phyloP scores from a whole-genome alignment of 345 rosid species.

The Clarkia xantiana region DNA sequence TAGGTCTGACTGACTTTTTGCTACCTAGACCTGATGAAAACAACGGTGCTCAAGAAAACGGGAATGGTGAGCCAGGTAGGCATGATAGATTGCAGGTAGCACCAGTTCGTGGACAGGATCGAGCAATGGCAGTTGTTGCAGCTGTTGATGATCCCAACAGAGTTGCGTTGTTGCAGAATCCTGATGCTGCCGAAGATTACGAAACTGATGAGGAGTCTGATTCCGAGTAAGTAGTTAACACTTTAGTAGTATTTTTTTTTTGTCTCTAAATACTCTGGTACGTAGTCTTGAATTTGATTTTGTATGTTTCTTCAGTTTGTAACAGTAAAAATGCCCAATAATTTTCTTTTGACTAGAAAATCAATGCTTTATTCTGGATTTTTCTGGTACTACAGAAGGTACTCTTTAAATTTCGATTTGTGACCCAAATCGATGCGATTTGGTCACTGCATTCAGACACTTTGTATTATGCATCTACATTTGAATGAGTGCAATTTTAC shows the following conservation, averaged over 20 bases:
- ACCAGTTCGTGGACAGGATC: conserved; percentile 49
- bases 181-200: conserved; percentile 42
- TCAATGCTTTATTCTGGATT: too few species aligned
- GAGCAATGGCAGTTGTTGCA: conserved; percentile 37
- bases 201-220: conserved; percentile 74
- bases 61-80: conserved; percentile 57
- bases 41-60: conserved; percentile 58
- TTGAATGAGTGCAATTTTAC: too few species aligned
- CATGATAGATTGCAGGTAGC: conserved; percentile 50
- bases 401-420: too few species aligned
- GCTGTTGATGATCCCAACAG: conserved; percentile 37
- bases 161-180: conserved; percentile 21
- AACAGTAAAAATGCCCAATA: too few species aligned
- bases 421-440: too few species aligned
- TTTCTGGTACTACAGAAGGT: too few species aligned
- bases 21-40: conserved; percentile 68
- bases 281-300: background rate
- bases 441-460: too few species aligned
- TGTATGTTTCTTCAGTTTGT: background rate
- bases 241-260: conserved; percentile 4
- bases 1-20: conserved; percentile 72
- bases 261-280: background rate
- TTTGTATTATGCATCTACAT: too few species aligned
- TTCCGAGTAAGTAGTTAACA: conserved; percentile 54
- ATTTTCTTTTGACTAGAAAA: too few species aligned